Percentiles rank a stretch among this genome's conserved stretches.
Evolutionary conservation across 176 grass and related monocot genomes (phyloP).

Genomic region (Ampelocalamus luodianensis): DNA sequence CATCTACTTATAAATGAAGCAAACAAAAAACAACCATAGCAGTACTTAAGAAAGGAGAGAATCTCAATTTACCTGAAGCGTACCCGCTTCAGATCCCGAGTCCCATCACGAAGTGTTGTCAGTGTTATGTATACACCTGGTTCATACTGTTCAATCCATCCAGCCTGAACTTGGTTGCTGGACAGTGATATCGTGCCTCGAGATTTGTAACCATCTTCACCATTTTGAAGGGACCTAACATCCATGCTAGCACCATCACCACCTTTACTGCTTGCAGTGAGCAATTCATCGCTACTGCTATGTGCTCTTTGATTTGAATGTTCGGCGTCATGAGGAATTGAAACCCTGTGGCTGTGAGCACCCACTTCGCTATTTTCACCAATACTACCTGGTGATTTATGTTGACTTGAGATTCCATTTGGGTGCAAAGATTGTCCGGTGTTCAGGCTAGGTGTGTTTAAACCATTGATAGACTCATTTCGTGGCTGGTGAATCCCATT

Average conservation of each 20-base stretch:
- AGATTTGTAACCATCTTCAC: slow-evolving; percentile 64
- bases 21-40: neutral
- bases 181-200: slow-evolving; percentile 51
- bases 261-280: slow-evolving; percentile 33
- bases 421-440: slow-evolving; percentile 30
- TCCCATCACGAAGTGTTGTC: slow-evolving; percentile 74
- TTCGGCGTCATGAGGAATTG: slow-evolving; percentile 40
- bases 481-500: slow-evolving; percentile 62
- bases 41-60: slow-evolving; percentile 9
- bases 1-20: neutral
- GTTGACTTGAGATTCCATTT: slow-evolving; percentile 60
- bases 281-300: slow-evolving; percentile 54
- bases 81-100: slow-evolving; percentile 83
- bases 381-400: slow-evolving; percentile 48
- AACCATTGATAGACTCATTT: slow-evolving; percentile 50
- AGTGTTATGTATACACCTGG: slow-evolving; percentile 91
- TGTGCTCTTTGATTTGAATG: slow-evolving; percentile 42
- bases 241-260: slow-evolving; percentile 61
- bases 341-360: slow-evolving; percentile 53
- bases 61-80: slow-evolving; percentile 78
- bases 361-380: slow-evolving; percentile 59
- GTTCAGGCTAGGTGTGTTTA: slow-evolving; percentile 37
- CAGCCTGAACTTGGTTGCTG: slow-evolving; percentile 68
- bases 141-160: slow-evolving; percentile 97
- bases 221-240: slow-evolving; percentile 57